phyloP scores from a whole-genome alignment of 1,139 yeast species.

The Lodderomyces pseudojiufengensis region DNA sequence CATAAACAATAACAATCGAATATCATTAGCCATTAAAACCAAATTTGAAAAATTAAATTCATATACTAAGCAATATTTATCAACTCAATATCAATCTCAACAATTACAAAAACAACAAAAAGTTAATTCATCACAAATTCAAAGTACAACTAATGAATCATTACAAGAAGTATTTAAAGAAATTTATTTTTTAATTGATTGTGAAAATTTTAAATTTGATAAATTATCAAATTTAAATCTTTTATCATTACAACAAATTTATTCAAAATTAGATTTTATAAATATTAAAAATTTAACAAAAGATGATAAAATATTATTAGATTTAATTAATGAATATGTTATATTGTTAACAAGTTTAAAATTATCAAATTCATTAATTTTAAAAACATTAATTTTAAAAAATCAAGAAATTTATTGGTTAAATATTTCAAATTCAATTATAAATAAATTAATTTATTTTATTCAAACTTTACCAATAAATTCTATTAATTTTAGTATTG shows the following conservation, averaged over 20 bases:
- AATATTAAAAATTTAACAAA: not conserved
- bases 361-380: conserved; percentile 33
- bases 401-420: conserved; percentile 39
- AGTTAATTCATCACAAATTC: not conserved
- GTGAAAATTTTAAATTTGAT: conserved; percentile 22
- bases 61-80: conserved; percentile 13
- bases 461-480: conserved; percentile 33
- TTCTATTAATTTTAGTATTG: conserved; percentile 15
- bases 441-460: conserved; percentile 29
- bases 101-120: conserved; percentile 16
- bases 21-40: conserved; percentile 11
- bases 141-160: conserved; percentile 18
- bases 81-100: conserved; percentile 9
- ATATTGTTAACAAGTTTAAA: conserved; percentile 24
- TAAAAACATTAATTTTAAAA: conserved; percentile 33
- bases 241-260: conserved; percentile 12
- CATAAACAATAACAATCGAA: conserved; percentile 15
- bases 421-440: conserved; percentile 22
- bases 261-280: conserved; percentile 8
- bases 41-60: conserved; percentile 12
- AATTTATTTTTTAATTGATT: conserved; percentile 21
- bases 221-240: conserved; percentile 17
- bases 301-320: conserved; percentile 9
- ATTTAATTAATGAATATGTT: conserved; percentile 25
- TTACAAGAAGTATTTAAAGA: conserved; percentile 24